phyloP scores from a whole-genome alignment of 2,329 filamentous ascomycete genomes.

The Fusarium lateritium region DNA sequence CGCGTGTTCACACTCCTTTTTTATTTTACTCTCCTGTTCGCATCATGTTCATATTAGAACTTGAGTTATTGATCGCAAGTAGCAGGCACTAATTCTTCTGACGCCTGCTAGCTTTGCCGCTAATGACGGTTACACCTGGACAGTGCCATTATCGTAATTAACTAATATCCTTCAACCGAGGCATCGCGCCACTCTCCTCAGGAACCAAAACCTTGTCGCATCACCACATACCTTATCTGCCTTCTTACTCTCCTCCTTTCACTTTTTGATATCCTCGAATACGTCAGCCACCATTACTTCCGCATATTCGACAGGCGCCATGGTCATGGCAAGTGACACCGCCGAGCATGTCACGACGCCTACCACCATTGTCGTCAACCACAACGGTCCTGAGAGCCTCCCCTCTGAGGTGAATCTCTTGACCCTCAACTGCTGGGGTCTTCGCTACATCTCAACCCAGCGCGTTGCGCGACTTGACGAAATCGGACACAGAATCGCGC shows the following conservation, averaged over 20 bases:
- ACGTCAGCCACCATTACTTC: constrained; percentile 28
- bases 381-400: constrained; percentile 50
- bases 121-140: constrained; percentile 24
- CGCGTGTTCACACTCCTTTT: constrained; percentile 23
- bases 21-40: not conserved
- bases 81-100: constrained; percentile 4
- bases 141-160: constrained; percentile 36
- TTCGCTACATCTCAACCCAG: constrained; percentile 86
- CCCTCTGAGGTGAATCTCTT: constrained; percentile 80
- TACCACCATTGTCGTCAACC: constrained; percentile 33
- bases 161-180: constrained; percentile 39
- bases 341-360: constrained; percentile 40
- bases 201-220: constrained; percentile 1
- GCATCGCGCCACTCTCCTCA: constrained; percentile 14
- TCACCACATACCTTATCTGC: constrained; percentile 7
- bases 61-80: constrained; percentile 4
- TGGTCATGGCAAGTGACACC: constrained; percentile 42
- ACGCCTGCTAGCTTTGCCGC: constrained; percentile 24
- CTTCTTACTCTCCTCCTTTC: not conserved
- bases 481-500: constrained; percentile 85
- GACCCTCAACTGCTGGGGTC: constrained; percentile 97
- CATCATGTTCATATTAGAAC: constrained; percentile 1
- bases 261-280: constrained; percentile 1
- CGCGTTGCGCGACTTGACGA: constrained; percentile 84
- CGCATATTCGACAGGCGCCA: constrained; percentile 35